Conservation (phyloP, 78 protist species). For the slime mould (Dictyostelium discoideum) region DNA sequence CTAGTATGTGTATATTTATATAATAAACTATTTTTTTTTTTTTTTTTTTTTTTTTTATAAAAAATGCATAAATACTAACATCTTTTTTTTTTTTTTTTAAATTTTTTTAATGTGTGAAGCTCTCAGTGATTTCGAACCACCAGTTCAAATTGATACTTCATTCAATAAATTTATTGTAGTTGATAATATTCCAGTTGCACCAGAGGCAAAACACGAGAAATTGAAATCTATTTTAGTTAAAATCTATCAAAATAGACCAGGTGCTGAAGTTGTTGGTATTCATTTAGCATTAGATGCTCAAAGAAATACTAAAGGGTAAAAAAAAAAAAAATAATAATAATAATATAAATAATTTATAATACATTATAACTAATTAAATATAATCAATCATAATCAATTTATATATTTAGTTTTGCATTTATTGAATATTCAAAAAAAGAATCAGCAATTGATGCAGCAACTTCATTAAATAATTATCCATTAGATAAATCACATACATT, state of each 20-base stretch:
- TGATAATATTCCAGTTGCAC: conserved; percentile 57
- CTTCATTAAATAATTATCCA: neutral
- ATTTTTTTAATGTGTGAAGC: neutral
- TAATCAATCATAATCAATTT: neutral
- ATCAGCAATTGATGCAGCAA: conserved; percentile 45
- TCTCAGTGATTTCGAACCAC: conserved; percentile 52
- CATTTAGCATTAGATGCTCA: neutral
- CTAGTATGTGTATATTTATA: neutral
- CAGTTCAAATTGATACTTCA: conserved; percentile 58
- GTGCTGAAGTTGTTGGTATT: conserved; percentile 24
- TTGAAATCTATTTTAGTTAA: conserved; percentile 18
- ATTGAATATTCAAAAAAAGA: conserved; percentile 58
- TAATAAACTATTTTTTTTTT: neutral
- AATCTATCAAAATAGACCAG: neutral
- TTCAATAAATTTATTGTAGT: conserved; percentile 33
- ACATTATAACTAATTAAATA: neutral
- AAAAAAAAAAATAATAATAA: neutral
- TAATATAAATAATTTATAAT: neutral
- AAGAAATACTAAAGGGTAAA: conserved; percentile 53
- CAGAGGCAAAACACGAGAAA: conserved; percentile 48
- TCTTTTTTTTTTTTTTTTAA: neutral
- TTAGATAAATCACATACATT: conserved; percentile 51
- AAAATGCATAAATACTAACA: neutral
- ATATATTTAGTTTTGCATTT: conserved; percentile 46
- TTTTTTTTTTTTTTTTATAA: neutral